Percentiles rank a stretch among this genome's conserved stretches.
phyloP scores from a whole-genome alignment of 495 filamentous ascomycete species.

The Talaromyces thailandensis region DNA sequence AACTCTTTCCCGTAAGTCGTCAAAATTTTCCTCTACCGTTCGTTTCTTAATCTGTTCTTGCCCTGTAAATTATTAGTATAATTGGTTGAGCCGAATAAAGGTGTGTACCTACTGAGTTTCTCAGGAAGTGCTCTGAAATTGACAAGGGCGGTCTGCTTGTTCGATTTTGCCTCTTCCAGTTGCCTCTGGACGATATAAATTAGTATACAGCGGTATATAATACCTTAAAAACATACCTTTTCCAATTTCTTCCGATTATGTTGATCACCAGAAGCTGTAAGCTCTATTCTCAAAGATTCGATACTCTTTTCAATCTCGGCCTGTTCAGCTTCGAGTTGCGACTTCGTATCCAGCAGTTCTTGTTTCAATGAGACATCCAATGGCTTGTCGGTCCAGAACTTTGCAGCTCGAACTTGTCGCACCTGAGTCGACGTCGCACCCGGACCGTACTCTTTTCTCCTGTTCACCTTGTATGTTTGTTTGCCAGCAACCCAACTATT shows the following conservation, averaged over 20 bases:
- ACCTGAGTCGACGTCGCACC: conserved; percentile 56
- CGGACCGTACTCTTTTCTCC: conserved; percentile 67
- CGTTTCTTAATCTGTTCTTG: conserved; percentile 43
- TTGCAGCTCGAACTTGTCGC: conserved; percentile 42
- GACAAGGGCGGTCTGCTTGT: conserved; percentile 50
- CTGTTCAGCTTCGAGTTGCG: conserved; percentile 32
- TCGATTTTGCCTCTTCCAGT: conserved; percentile 43
- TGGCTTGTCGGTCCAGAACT: conserved; percentile 68
- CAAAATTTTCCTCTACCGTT: conserved; percentile 29
- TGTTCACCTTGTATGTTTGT: conserved; percentile 47
- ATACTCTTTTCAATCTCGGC: conserved; percentile 25
- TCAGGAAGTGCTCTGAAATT: conserved; percentile 59
- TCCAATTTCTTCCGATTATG: conserved; percentile 17
- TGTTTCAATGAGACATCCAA: conserved; percentile 54
- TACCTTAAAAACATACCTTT: conserved; percentile 22
- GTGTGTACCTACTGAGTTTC: conserved; percentile 51
- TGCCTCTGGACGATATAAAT: conserved; percentile 2
- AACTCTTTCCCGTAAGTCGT: conserved; percentile 31
- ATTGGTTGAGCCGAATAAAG: neutral
- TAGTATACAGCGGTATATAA: neutral
- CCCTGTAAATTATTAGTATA: conserved; percentile 21
- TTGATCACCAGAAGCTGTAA: conserved; percentile 27
- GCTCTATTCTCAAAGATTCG: conserved; percentile 21
- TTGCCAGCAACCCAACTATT: conserved; percentile 54
- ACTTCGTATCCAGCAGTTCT: conserved; percentile 34